Evolutionary conservation across 1,139 yeast species (phyloP), one percentile per base, ranked within the genome.

Genomic region (Blastobotrys raffinosifermentans): DNA sequence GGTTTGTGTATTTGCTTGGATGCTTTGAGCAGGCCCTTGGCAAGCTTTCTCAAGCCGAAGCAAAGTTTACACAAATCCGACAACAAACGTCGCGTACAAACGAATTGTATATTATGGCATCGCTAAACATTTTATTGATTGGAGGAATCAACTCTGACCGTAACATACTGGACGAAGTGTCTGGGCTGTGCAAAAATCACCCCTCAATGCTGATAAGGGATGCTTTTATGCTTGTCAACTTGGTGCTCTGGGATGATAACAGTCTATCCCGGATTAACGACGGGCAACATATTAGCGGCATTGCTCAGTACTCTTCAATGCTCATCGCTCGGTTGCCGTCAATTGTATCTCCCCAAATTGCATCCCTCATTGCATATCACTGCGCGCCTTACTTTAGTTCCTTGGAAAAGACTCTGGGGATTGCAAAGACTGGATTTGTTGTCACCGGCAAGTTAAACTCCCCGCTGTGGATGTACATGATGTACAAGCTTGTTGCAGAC

Each of bases 31-130:
- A 25, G 11, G 27, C 14, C 15, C 14, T 25, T 8, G 27, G 27
- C 5, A 10, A 13, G 7, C 15, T 25, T 6, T 8, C 7, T n/a
- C 14, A 25, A n/a, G 27, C 27, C 15, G 14, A 13, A 14, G 15
- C 13, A 14, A 6, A 11, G 14, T 38, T 33, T 25, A 11, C 16
- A 6, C 17, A 9, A 16, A 17, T 32, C 14, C 26, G 23, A 13
- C 5, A 10, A 3, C 29, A 32, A 19, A 23, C 17, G 9, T 8
- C 10, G 11, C 13, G 14, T 3, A 13, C 17, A 8, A 19, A 35
- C 14, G 41, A 38, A 9, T 23, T 34, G 19, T 35, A 32, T 14
- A 23, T 35, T 3, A 7, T 32, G 23, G 26, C 38, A 4, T 14
- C 35, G 10, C 8, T 34, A 3, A 38, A 38, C 19, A 10, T 26